Evolutionary conservation across 2,329 filamentous ascomycete species (phyloP), one percentile per base, ranked within the genome.

Genomic region (Aspergillus sp.): DNA sequence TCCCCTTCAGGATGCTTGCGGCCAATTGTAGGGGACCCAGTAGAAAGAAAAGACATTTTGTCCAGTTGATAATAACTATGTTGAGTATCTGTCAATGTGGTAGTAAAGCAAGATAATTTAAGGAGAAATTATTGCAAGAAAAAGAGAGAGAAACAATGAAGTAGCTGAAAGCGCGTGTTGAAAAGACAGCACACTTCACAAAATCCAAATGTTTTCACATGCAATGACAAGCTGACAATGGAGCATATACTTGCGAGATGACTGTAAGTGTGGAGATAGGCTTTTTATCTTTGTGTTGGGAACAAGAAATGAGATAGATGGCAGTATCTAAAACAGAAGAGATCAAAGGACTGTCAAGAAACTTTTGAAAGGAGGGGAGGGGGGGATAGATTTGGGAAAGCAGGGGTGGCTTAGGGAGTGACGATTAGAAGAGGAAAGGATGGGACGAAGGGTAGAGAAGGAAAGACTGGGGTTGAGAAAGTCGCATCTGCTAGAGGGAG

Each of bases 11-110:
- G 54, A 5, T 44, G 47, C 36, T 57, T 61, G 42, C 56, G 55
- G 40, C 48, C 49, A 42, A 52, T 46, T 28, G 48, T 58, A 27
- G 60, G 47, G 28, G 61, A 57, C 19, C 46, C 51, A 11, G 49
- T 48, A 27, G 55, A 49, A 27, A 57, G 43, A 31, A 61, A 53
- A 42, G 62, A 56, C 62, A 66, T 65, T 10, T 39, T 55, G 43
- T 36, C 29, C 26, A 42, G 19, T 19, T 19, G 19, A 19, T 19
- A 19, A 19, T 19, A 19, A 19, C 19, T 19, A 19, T 19, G 19
- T 19, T 19, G 2, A 4, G 19, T 19, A 19, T 19, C 4, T 19
- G 19, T 19, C 19, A 19, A 19, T 19, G 19, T 19, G 19, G 19
- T 19, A 19, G 19, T 19, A 2, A 19, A 19, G 19, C 19, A 19